A percentile compares a stretch with the other conserved stretches of the same genome.
Evolutionary conservation across 495 filamentous ascomycete genomes (phyloP).

Genomic region (Penicilliopsis zonata): DNA sequence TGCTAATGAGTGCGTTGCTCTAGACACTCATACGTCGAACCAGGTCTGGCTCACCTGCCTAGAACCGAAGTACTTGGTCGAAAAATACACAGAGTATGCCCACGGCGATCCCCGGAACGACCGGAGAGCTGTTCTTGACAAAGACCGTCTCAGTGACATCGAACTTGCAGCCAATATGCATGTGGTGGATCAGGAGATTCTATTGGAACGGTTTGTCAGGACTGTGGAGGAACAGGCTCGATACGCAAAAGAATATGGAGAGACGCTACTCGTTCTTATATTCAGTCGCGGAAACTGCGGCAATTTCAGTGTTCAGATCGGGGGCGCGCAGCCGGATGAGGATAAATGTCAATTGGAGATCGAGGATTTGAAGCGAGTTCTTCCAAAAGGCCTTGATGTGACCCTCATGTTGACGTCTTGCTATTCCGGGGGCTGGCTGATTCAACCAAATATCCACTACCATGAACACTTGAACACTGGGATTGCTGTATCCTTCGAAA

Average conservation of each 20-base stretch:
- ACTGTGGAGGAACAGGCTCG: conserved; percentile 3
- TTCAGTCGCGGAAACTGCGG: conserved; percentile 6
- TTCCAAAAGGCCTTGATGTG: background rate
- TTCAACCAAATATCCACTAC: conserved; percentile 2
- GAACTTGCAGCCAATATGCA: conserved; percentile 1
- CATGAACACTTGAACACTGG: conserved; percentile 3
- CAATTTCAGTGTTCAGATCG: background rate
- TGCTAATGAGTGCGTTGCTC: background rate
- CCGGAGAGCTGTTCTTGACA: conserved; percentile 7
- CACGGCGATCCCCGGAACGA: conserved; percentile 8
- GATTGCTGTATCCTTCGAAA: conserved; percentile 3
- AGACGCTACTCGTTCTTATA: conserved; percentile 6
- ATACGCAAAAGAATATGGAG: background rate
- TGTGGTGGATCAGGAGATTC: conserved; percentile 1
- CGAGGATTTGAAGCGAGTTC: conserved; percentile 1
- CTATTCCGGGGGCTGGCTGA: conserved; percentile 5
- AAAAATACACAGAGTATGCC: conserved; percentile 9
- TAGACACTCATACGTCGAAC: conserved; percentile 1
- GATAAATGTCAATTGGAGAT: background rate
- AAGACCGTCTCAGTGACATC: conserved; percentile 1
- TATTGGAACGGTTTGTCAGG: conserved; percentile 1
- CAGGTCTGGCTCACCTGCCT: conserved; percentile 10
- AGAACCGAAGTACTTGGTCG: conserved; percentile 3
- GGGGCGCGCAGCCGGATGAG: background rate
- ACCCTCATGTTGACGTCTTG: conserved; percentile 6